Evolutionary conservation across 108 stramenopile species (phyloP).

Genomic region (Nitzschia palea): DNA sequence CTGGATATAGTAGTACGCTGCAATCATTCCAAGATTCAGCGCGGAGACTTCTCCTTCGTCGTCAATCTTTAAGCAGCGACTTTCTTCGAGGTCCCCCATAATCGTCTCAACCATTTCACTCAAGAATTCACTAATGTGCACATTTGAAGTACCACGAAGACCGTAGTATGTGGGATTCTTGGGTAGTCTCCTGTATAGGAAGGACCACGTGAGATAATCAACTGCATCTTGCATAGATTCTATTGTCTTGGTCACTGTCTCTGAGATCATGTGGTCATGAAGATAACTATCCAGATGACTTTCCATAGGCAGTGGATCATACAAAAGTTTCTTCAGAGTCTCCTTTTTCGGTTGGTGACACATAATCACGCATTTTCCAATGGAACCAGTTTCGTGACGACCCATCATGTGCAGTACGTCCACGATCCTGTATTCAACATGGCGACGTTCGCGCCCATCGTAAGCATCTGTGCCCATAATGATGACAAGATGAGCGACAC

Average conservation of each 20-base stretch:
- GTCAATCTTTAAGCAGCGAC: conserved; percentile 85
- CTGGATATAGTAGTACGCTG: conserved; percentile 95
- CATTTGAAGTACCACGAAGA: conserved; percentile 86
- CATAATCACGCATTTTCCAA: conserved; percentile 86
- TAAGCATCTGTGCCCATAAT: conserved; percentile 97
- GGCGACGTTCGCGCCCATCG: conserved; percentile 91
- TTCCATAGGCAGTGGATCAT: conserved; percentile 98
- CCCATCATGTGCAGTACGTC: conserved; percentile 97
- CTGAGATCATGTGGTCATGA: conserved; percentile 97
- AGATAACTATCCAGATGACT: conserved; percentile 95
- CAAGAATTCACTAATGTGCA: conserved; percentile 95
- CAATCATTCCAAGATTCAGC: conserved; percentile 99
- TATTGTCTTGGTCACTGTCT: conserved; percentile 94
- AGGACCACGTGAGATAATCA: conserved; percentile 98
- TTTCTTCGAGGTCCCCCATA: conserved; percentile 93
- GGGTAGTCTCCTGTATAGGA: conserved; percentile 94
- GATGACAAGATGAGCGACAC: conserved; percentile 79
- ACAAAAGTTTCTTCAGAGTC: conserved; percentile 89
- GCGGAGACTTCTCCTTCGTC: conserved; percentile 94
- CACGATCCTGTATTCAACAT: conserved; percentile 92
- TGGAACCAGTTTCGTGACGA: conserved; percentile 63
- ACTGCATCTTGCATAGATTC: conserved; percentile 97
- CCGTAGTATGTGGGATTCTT: conserved; percentile 99
- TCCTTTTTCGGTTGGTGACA: conserved; percentile 96
- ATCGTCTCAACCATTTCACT: conserved; percentile 98